Evolutionary conservation across 441 rosid species (phyloP).

Genomic region (Daphne laureola): DNA sequence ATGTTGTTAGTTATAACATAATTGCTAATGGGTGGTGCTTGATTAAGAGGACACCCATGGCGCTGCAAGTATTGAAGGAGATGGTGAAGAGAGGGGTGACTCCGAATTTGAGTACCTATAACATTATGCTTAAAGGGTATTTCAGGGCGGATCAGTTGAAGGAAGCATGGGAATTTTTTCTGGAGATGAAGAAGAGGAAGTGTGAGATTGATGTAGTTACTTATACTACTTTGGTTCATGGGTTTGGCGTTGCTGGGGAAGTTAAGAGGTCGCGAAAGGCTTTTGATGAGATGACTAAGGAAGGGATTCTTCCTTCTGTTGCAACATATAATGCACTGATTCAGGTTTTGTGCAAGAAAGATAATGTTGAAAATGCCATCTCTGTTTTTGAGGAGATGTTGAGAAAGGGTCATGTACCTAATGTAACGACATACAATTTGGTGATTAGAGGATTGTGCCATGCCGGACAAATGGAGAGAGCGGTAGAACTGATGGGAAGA

Average conservation of each 20-base stretch:
- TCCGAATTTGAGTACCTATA: constrained; percentile 60
- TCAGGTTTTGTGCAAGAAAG: constrained; percentile 89
- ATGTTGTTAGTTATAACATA: constrained; percentile 62
- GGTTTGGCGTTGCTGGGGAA: constrained; percentile 72
- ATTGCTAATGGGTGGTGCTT: constrained; percentile 90
- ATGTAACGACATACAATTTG: constrained; percentile 57
- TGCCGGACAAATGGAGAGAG: constrained; percentile 52
- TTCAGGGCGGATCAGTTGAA: constrained; percentile 67
- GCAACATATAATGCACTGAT: constrained; percentile 82
- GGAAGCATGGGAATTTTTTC: constrained; percentile 76
- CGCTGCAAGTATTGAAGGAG: constrained; percentile 67
- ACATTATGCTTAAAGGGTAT: constrained; percentile 73
- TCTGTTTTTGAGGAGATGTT: constrained; percentile 67
- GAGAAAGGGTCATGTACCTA: constrained; percentile 66
- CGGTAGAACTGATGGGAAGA: constrained; percentile 49
- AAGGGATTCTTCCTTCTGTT: constrained; percentile 79
- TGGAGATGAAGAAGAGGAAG: constrained; percentile 83
- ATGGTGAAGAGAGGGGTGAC: constrained; percentile 66
- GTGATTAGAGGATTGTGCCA: constrained; percentile 81
- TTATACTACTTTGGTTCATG: constrained; percentile 69
- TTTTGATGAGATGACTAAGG: constrained; percentile 60
- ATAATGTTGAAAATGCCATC: constrained; percentile 64
- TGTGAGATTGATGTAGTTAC: constrained; percentile 74
- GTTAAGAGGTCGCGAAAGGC: constrained; percentile 50
- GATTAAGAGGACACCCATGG: constrained; percentile 67